A percentile compares a stretch with the other conserved stretches of the same genome.
Evolutionary conservation across 225 moss, liverwort and hornwort genomes (phyloP).

Genomic region (Pleurozium schreberi): DNA sequence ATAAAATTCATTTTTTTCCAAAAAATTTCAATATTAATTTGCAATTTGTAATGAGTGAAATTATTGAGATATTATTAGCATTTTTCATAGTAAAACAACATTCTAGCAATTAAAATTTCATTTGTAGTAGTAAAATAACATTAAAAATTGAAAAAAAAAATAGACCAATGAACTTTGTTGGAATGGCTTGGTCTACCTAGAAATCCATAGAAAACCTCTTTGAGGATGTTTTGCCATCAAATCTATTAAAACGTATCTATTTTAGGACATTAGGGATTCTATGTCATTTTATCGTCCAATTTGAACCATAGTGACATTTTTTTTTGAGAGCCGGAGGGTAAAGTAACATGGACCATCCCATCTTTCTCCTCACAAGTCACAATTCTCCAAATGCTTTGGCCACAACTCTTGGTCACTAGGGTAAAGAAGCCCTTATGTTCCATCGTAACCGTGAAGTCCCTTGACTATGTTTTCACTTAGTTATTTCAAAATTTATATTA

Average conservation of each 20-base stretch:
- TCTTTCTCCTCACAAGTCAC: neutral
- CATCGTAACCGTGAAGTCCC: too few species aligned
- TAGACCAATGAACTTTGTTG: too few species aligned
- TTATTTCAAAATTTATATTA: too few species aligned
- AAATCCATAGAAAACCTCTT: neutral
- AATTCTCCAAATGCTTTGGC: neutral
- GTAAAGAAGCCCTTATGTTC: neutral
- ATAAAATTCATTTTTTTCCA: neutral
- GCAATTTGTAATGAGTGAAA: neutral
- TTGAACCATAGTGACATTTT: neutral
- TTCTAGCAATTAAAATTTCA: neutral
- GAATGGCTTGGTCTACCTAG: neutral
- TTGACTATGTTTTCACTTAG: too few species aligned
- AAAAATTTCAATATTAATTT: neutral
- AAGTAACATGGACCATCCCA: neutral
- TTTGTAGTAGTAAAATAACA: neutral
- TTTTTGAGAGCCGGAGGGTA: neutral
- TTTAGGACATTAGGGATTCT: neutral
- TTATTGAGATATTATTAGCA: too few species aligned
- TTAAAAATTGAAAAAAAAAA: neutral
- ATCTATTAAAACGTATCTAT: neutral
- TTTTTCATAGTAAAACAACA: neutral
- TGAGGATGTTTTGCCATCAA: accelerated
- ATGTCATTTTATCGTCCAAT: neutral
- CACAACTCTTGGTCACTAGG: neutral